Conservation (phyloP, 2,329 filamentous ascomycete genomes). For the Botrytis paeoniae region DNA sequence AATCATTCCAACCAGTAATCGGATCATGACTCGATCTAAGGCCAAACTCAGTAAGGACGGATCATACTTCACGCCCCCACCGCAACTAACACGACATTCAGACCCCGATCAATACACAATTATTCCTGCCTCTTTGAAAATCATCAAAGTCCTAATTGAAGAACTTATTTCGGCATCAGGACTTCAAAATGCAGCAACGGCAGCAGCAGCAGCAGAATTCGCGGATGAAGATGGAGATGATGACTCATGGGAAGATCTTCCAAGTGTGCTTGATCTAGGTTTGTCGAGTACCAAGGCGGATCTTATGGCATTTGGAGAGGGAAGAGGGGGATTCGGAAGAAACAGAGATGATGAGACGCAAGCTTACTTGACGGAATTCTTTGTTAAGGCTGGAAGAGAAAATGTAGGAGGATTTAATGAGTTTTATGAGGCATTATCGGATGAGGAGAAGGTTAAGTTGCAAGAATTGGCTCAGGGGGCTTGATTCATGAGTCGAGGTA, state of each 20-base stretch:
- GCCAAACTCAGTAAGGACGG: constrained; percentile 68
- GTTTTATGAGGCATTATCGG: constrained; percentile 38
- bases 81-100: constrained; percentile 38
- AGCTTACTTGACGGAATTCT: constrained; percentile 78
- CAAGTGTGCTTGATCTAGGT: constrained; percentile 72
- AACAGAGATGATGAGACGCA: constrained; percentile 89
- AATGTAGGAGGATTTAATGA: constrained; percentile 41
- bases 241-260: constrained; percentile 87
- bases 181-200: constrained; percentile 54
- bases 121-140: constrained; percentile 86
- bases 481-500: neutral
- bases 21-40: constrained; percentile 92
- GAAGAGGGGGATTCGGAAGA: constrained; percentile 52
- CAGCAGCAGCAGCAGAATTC: constrained; percentile 56
- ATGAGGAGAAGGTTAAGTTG: constrained; percentile 49
- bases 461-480: constrained; percentile 36
- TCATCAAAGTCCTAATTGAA: constrained; percentile 91
- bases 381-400: constrained; percentile 47
- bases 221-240: constrained; percentile 68
- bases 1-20: constrained; percentile 71
- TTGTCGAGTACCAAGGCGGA: constrained; percentile 66
- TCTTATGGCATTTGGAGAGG: constrained; percentile 73
- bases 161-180: constrained; percentile 83
- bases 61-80: constrained; percentile 10
- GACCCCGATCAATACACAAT: constrained; percentile 88